Evolutionary conservation across 2,329 filamentous ascomycete genomes (phyloP).

Genomic region (Pestalotiopsis sp.): DNA sequence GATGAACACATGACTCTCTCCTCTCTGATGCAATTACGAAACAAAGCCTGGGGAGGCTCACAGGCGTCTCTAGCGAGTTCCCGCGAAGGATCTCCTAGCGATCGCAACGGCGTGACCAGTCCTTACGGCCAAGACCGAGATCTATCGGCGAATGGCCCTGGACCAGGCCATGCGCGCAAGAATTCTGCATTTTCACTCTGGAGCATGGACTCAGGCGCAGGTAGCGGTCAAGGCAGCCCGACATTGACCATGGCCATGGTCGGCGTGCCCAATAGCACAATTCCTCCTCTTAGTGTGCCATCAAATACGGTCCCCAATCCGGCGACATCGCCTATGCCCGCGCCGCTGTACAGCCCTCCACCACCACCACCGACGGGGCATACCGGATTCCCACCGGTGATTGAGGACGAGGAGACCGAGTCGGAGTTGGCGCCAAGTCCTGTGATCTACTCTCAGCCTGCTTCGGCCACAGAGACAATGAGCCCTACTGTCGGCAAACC

Average conservation of each 20-base stretch:
- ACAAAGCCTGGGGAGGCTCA: slow-evolving; percentile 79
- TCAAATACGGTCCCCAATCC: slow-evolving; percentile 22
- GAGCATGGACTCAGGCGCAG: slow-evolving; percentile 50
- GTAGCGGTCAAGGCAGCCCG: slow-evolving; percentile 51
- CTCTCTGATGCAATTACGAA: slow-evolving; percentile 72
- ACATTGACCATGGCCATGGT: slow-evolving; percentile 48
- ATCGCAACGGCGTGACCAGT: slow-evolving; percentile 48
- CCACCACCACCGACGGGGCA: slow-evolving; percentile 18
- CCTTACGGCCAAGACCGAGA: slow-evolving; percentile 38
- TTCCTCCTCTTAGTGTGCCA: slow-evolving; percentile 21
- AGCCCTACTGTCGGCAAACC: slow-evolving; percentile 21
- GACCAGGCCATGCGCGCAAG: slow-evolving; percentile 43
- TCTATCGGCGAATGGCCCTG: slow-evolving; percentile 14
- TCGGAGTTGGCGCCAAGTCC: slow-evolving; percentile 20
- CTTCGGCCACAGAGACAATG: slow-evolving; percentile 15
- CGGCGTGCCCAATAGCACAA: slow-evolving; percentile 23
- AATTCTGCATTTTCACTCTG: slow-evolving; percentile 53
- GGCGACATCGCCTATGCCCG: slow-evolving; percentile 15
- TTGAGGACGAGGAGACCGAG: slow-evolving; percentile 40
- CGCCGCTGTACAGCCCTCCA: slow-evolving; percentile 27
- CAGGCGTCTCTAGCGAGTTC: slow-evolving; percentile 71
- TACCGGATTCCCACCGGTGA: slow-evolving; percentile 36
- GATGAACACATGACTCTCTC: slow-evolving; percentile 75
- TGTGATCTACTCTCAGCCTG: slow-evolving; percentile 23
- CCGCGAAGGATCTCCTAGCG: slow-evolving; percentile 36